A percentile compares a stretch with the other conserved stretches of the same genome.
These are phyloP conservation scores for Aphelidium insulamus DNA, from an alignment of 371 early-diverging fungal genomes.

Conservation along the genomic window DNA sequence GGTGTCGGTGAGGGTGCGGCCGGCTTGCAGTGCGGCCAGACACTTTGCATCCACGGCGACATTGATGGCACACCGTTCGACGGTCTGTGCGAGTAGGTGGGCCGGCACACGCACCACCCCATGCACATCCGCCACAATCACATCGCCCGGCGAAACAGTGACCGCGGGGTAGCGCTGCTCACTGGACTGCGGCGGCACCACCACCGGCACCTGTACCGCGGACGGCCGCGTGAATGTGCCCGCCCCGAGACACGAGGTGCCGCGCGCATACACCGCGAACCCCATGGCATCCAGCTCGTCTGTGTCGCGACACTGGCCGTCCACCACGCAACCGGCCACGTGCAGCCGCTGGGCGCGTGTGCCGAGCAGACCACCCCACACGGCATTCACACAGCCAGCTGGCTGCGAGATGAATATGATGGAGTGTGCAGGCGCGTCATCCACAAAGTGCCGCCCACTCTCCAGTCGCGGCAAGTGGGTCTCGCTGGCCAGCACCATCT, in stretches of 20 bases:
- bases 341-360: conserved; percentile 38
- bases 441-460: conserved; percentile 36
- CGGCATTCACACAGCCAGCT: conserved; percentile 29
- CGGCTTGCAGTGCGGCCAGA: conserved; percentile 36
- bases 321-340: conserved; percentile 40
- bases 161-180: conserved; percentile 24
- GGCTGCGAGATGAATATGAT: conserved; percentile 50
- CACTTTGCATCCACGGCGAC: conserved; percentile 37
- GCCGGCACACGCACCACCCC: conserved; percentile 46
- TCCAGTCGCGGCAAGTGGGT: conserved; percentile 15
- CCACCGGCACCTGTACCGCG: conserved; percentile 31
- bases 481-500: conserved; percentile 26
- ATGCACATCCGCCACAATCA: conserved; percentile 54
- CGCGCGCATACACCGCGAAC: conserved; percentile 41
- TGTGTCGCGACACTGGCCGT: conserved; percentile 50
- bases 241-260: conserved; percentile 41
- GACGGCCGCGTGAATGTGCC: conserved; percentile 35
- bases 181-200: conserved; percentile 17
- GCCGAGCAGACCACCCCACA: conserved; percentile 62
- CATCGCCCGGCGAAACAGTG: conserved; percentile 36
- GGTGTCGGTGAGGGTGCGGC: conserved; percentile 31
- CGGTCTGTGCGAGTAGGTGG: conserved; percentile 24
- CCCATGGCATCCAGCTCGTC: conserved; percentile 31
- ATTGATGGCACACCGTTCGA: conserved; percentile 21
- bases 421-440: conserved; percentile 5